These are phyloP conservation scores for Cydonia oblonga DNA, from an alignment of 331 rosid species.

Conservation along the genomic window DNA sequence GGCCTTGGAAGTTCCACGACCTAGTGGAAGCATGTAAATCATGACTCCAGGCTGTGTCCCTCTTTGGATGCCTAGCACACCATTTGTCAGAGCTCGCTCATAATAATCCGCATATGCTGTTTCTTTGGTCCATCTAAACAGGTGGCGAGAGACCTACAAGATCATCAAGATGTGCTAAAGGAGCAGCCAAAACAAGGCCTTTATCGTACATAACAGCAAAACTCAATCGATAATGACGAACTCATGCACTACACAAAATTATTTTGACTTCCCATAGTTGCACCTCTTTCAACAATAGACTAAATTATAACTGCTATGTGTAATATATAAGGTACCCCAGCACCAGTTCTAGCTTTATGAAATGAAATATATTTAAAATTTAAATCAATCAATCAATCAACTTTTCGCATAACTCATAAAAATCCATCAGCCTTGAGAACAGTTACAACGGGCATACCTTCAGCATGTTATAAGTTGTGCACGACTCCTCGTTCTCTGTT, in stretches of 20 bases:
- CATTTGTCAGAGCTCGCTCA: constrained; percentile 82
- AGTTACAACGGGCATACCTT: constrained; percentile 33
- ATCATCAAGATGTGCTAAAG: constrained; percentile 10
- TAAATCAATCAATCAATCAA: background rate
- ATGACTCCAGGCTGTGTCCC: constrained; percentile 92
- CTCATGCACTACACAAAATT: background rate
- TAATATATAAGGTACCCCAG: background rate
- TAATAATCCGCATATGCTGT: constrained; percentile 73
- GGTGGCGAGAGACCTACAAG: constrained; percentile 69
- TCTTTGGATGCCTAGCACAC: constrained; percentile 77
- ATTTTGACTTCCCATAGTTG: background rate
- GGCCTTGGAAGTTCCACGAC: constrained; percentile 64
- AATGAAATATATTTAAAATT: background rate
- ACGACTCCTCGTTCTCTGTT: constrained; percentile 75
- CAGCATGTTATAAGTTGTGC: constrained; percentile 87
- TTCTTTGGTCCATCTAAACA: constrained; percentile 83
- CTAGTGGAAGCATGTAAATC: constrained; percentile 87
- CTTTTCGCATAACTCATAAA: background rate
- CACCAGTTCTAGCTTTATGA: background rate
- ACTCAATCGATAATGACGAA: background rate
- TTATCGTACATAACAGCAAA: background rate
- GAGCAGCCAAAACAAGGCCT: background rate
- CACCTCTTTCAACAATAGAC: background rate
- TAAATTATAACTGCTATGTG: background rate
- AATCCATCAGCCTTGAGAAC: background rate